phyloP scores from a whole-genome alignment of 176 grass and related monocot genomes.

The Oryza officinalis region DNA sequence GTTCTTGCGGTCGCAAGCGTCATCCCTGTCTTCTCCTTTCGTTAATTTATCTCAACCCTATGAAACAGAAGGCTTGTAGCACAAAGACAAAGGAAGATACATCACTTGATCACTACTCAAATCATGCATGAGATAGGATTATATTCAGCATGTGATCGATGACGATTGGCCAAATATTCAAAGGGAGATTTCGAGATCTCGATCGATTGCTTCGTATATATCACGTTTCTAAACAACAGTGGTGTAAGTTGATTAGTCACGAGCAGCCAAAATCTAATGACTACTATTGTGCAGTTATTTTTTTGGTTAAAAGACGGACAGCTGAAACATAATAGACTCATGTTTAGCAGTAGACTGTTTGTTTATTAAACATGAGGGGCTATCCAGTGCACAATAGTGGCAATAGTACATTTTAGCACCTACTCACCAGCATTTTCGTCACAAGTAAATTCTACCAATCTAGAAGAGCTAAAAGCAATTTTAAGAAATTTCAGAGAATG shows the following conservation, averaged over 20 bases:
- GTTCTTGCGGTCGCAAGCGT: too few species aligned
- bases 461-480: neutral
- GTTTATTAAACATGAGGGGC: too few species aligned
- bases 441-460: neutral
- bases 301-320: too few species aligned
- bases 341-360: too few species aligned
- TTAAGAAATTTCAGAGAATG: neutral
- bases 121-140: neutral
- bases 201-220: neutral
- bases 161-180: neutral
- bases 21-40: too few species aligned
- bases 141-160: neutral
- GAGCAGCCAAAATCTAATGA: too few species aligned
- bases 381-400: too few species aligned
- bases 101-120: neutral
- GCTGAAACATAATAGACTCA: too few species aligned
- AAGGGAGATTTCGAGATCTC: neutral
- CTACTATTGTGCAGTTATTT: too few species aligned
- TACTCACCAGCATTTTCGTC: neutral
- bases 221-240: neutral
- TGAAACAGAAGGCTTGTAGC: too few species aligned
- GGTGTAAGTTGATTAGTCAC: neutral
- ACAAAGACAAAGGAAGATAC: neutral
- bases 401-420: too few species aligned
- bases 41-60: too few species aligned